Base-by-base conservation (phyloP, 176 grass and related monocot genomes). In the Oryza nivara region DNA sequence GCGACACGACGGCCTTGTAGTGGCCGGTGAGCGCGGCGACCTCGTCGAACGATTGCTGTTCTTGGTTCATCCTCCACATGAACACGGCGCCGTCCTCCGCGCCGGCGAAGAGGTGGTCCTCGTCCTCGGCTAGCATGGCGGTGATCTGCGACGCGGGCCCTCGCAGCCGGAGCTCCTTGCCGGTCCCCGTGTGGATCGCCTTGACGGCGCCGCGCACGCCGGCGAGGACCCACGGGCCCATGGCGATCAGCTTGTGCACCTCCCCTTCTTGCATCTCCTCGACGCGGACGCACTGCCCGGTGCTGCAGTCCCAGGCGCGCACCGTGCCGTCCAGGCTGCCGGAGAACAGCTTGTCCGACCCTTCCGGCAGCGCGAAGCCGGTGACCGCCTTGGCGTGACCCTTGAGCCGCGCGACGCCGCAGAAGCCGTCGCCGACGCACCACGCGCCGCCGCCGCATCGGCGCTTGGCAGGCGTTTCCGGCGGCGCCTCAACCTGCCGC, bases 241-340 rank as follows among this genome's bases (percentile, higher is more conserved):
- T 71, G 48, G 67, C 17, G 49, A 71, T 41, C 30, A 81, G 20
- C 67, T 20, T 2, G 66, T 48, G 4, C 48, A 61, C 67, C 49
- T 40, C 67, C 20, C 49, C 79, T 28, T 82, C 49, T 19, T 82
- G 46, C 13, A 72, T 3, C 8, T 32, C 19, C 30, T 32, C 7
- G 20, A 81, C 34, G 32, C 12, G 45, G 30, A 60, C 47, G 47
- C 79, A 81, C 79, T 71, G 32, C 66, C 79, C 66, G 20, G 79
- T 81, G 32, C 0, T 47, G 32, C 79, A 81, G 66, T 70, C 79
- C 79, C 79, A 81, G 26, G 46, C 67, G 45, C 67, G 79, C 67
- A 81, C n/a, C 30, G 79, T 81, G 80, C 68, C 68, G 51, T 72
- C 80, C 68, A 82, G 68, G 67, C 54, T 82, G 14, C 69, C 80